Conservation (phyloP, 495 filamentous ascomycete species). For the Aspergillus ostianus region DNA sequence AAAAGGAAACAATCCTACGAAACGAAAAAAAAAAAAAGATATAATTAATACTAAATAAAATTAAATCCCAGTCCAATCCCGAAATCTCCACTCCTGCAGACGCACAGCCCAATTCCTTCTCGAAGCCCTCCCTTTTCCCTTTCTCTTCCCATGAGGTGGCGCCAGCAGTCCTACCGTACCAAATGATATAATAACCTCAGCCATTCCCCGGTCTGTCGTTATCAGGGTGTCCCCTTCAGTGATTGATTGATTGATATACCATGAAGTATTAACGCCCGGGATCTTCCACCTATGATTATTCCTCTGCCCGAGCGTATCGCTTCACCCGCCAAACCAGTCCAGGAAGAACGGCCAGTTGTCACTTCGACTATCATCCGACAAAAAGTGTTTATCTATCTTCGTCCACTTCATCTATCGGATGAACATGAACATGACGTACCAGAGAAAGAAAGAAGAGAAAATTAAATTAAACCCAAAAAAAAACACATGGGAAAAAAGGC, state of each 20-base stretch:
- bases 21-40: neutral
- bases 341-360: neutral
- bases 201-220: neutral
- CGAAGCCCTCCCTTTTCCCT: slow-evolving; percentile 20
- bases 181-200: neutral
- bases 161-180: neutral
- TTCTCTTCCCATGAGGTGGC: slow-evolving; percentile 1
- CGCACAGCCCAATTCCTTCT: slow-evolving; percentile 30
- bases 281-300: too few relatives aligned
- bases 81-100: slow-evolving; percentile 22
- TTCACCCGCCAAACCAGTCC: neutral
- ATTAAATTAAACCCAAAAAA: too few relatives aligned
- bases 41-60: neutral
- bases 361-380: neutral
- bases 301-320: neutral
- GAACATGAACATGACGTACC: neutral
- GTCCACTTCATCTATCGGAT: neutral
- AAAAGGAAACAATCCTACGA: too few relatives aligned
- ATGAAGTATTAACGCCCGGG: too few relatives aligned
- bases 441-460: neutral
- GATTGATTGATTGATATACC: too few relatives aligned
- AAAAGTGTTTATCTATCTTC: neutral
- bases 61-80: neutral
- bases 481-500: too few relatives aligned
- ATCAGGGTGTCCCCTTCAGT: neutral